Evolutionary conservation across 1,139 yeast species (phyloP), one percentile per base, ranked within the genome.

Genomic region (Pneumocystis wakefieldiae): DNA sequence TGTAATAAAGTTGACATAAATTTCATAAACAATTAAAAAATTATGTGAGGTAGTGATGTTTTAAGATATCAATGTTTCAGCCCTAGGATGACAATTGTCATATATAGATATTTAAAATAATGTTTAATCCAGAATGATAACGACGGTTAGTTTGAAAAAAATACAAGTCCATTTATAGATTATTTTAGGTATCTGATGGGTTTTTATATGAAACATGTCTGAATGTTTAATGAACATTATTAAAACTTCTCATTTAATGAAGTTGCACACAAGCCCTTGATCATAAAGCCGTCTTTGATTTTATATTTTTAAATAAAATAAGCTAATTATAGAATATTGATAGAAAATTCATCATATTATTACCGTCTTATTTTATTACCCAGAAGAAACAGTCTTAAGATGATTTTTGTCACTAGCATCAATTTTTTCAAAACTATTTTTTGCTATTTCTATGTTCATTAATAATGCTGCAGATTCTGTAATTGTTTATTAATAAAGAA

Each of bases 401-500:
- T 71, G 66, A 66, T 48, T 48, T 48, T 48, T 48, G 10, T 48
- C 55, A 10, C 32, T 1, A 17, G 32, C n/a, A 24, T 77, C 79
- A 48, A 83, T 80, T 69, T 77, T 78, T 70, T 83, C 87, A 73
- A 86, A 86, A 81, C 85, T 80, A 66, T 78, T 78, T 66, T 88
- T 74, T 1, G 91, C 87, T 5, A 86, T 81, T 68, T 80, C 80
- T 68, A 86, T 84, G 69, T 86, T 86, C 67, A 86, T 84, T 67
- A 84, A 75, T 1, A 86, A 80, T 64, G 85, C 76, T 71, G 81
- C 80, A 66, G 85, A 65, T 35, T 66, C 67, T 19, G 65, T 32
- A 12, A 38, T 35, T 28, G 19, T 15, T 59, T 29, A 57, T 5
- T 3, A 57, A 3, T 19, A 14, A 64, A 53, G 32, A 53, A 59